Conservation (phyloP, 805 yeast genomes). For the Candida michaelii region DNA sequence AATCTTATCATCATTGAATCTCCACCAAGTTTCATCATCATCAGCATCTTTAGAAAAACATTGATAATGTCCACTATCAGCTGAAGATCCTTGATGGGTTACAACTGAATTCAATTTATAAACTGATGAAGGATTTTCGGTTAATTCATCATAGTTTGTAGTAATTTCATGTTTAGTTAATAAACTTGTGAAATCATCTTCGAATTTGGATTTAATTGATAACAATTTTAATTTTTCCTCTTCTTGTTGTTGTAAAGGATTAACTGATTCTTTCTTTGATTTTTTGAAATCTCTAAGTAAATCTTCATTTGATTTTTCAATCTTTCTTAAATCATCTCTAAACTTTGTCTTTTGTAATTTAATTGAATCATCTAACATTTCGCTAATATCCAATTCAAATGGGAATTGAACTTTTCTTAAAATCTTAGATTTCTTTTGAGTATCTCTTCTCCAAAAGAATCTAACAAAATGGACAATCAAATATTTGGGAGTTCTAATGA, state of each 20-base stretch:
- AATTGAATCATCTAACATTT: constrained; percentile 78
- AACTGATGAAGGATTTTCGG: constrained; percentile 84
- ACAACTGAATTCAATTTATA: constrained; percentile 81
- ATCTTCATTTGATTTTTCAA: constrained; percentile 73
- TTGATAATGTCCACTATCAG: constrained; percentile 97
- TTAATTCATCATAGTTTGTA: constrained; percentile 33
- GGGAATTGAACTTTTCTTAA: constrained; percentile 94
- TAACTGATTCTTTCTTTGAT: constrained; percentile 37
- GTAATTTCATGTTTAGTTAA: constrained; percentile 37
- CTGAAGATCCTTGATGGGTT: constrained; percentile 93
- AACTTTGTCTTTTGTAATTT: constrained; percentile 62
- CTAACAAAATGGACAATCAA: constrained; percentile 90
- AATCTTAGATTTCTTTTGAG: constrained; percentile 87
- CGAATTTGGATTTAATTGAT: constrained; percentile 53
- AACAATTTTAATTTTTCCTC: constrained; percentile 51
- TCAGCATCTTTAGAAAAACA: constrained; percentile 74
- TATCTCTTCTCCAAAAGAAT: constrained; percentile 94
- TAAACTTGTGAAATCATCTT: constrained; percentile 40
- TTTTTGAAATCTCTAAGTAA: constrained; percentile 73
- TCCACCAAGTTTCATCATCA: constrained; percentile 87
- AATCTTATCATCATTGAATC: constrained; percentile 91
- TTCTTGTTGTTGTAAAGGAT: constrained; percentile 56
- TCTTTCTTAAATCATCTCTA: constrained; percentile 73
- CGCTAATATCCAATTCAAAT: constrained; percentile 84
- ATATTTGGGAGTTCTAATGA: constrained; percentile 81